Conservation (phyloP, 2,329 filamentous ascomycete genomes). For the Fusarium algeriense region DNA sequence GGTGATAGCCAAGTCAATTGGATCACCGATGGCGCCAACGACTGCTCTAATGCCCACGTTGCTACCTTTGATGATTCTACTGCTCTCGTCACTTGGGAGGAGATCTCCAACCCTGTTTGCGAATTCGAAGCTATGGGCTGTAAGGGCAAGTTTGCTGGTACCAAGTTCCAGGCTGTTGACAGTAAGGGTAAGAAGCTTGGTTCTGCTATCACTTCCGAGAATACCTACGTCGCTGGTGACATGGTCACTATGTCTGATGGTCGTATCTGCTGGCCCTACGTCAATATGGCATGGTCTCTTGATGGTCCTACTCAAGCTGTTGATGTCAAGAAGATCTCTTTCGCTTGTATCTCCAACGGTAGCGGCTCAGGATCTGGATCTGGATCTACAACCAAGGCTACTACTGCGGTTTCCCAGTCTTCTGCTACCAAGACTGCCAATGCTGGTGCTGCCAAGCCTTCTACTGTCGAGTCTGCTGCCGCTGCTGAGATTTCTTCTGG, state of each 20-base stretch:
- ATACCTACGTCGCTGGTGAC: slow-evolving; percentile 71
- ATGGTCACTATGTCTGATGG: slow-evolving; percentile 71
- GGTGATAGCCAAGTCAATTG: slow-evolving; percentile 72
- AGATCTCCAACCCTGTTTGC: slow-evolving; percentile 67
- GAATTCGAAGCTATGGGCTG: slow-evolving; percentile 70
- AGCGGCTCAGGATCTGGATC: slow-evolving; percentile 15
- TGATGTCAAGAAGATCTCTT: slow-evolving; percentile 61
- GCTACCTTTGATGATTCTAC: slow-evolving; percentile 65
- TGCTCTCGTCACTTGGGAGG: slow-evolving; percentile 71
- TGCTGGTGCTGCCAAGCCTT: slow-evolving; percentile 19
- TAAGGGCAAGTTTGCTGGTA: slow-evolving; percentile 68
- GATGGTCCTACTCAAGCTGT: slow-evolving; percentile 38
- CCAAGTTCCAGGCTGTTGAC: slow-evolving; percentile 70
- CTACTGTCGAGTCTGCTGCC: slow-evolving; percentile 9
- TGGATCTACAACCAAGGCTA: slow-evolving; percentile 5
- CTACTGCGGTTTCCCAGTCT: slow-evolving; percentile 16
- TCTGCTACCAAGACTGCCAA: slow-evolving; percentile 24
- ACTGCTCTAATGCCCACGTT: slow-evolving; percentile 70
- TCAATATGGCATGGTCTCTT: slow-evolving; percentile 65
- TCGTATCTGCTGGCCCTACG: slow-evolving; percentile 72
- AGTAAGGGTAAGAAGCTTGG: slow-evolving; percentile 65
- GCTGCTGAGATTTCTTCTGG: slow-evolving; percentile 8
- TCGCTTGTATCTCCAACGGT: slow-evolving; percentile 59
- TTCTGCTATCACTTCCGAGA: slow-evolving; percentile 59
- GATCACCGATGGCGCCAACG: slow-evolving; percentile 64